Evolutionary conservation across 441 rosid genomes (phyloP).

Genomic region (Lepidium campestre): DNA sequence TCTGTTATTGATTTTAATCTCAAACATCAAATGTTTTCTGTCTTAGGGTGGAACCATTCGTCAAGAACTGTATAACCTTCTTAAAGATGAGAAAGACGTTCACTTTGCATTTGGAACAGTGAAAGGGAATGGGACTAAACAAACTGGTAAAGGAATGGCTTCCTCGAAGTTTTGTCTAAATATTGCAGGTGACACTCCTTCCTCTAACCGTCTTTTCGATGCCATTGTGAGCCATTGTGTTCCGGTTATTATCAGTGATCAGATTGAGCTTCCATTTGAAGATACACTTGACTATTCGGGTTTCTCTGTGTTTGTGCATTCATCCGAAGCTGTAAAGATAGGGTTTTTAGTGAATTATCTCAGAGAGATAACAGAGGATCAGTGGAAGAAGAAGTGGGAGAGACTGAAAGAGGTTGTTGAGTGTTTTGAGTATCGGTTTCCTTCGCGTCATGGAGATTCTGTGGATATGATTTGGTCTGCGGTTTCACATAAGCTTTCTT

Average conservation of each 20-base stretch:
- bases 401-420: slow-evolving; percentile 47
- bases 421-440: slow-evolving; percentile 54
- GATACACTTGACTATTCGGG: slow-evolving; percentile 68
- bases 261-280: slow-evolving; percentile 75
- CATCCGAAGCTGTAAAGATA: slow-evolving; percentile 59
- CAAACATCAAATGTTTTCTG: not conserved
- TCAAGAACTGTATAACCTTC: slow-evolving; percentile 67
- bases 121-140: slow-evolving; percentile 46
- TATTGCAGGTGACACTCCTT: slow-evolving; percentile 82
- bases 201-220: slow-evolving; percentile 81
- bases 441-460: slow-evolving; percentile 55
- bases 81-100: slow-evolving; percentile 71
- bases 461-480: slow-evolving; percentile 77
- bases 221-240: slow-evolving; percentile 71
- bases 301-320: slow-evolving; percentile 53
- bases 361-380: slow-evolving; percentile 41
- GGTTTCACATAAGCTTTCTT: slow-evolving; percentile 43
- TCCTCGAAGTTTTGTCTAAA: slow-evolving; percentile 71
- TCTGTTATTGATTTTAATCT: not conserved
- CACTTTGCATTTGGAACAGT: slow-evolving; percentile 67
- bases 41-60: slow-evolving; percentile 65
- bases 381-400: slow-evolving; percentile 68
- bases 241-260: slow-evolving; percentile 75
- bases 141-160: slow-evolving; percentile 72
- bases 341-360: slow-evolving; percentile 54